These are phyloP conservation scores for Paramecium primaurelia DNA, from an alignment of 73 alveolate genomes.

Conservation along the genomic window DNA sequence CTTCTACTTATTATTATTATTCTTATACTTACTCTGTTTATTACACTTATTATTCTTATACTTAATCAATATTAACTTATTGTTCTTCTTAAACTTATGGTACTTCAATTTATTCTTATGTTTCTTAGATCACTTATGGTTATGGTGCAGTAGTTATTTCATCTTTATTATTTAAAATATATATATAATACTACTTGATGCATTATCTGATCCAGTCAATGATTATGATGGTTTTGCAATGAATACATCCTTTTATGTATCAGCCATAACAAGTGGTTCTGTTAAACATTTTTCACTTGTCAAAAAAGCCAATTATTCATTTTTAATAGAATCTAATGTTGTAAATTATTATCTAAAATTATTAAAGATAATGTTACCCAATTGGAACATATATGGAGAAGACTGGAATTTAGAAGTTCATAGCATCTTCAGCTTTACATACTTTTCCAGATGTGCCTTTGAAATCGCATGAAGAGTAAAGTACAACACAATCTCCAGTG, in stretches of 20 bases:
- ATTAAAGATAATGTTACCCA: not conserved
- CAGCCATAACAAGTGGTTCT: constrained; percentile 33
- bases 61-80: not conserved
- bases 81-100: not conserved
- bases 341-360: not conserved
- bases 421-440: constrained; percentile 13
- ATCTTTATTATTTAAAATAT: not conserved
- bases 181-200: not conserved
- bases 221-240: not conserved
- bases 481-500: constrained; percentile 4
- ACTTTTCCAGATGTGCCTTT: constrained; percentile 8
- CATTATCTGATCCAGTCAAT: not conserved
- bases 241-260: not conserved
- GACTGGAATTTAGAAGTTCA: not conserved
- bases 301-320: not conserved
- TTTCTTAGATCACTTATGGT: not conserved
- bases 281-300: not conserved
- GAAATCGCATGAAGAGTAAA: constrained; percentile 6
- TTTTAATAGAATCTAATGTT: not conserved
- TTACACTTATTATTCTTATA: not conserved
- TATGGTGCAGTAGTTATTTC: not conserved
- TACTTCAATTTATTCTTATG: not conserved
- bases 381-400: not conserved
- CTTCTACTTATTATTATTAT: not conserved
- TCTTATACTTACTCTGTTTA: not conserved